phyloP scores from a whole-genome alignment of 495 filamentous ascomycete species.

The Aspergillus sclerotioniger region DNA sequence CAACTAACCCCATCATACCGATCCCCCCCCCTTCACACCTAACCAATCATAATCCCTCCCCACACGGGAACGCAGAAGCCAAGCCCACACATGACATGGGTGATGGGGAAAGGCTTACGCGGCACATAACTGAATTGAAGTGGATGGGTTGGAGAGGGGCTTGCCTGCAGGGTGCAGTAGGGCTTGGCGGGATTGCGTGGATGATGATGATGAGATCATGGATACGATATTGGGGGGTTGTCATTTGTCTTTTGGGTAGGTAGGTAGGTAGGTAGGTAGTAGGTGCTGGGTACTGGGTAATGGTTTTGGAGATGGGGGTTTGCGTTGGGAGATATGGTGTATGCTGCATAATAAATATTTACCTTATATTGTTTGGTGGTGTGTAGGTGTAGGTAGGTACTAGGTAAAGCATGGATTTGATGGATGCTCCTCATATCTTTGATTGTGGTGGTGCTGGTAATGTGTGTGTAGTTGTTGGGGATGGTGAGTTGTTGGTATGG shows the following conservation, averaged over 20 bases:
- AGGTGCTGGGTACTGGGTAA: background rate
- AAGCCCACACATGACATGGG: slow-evolving; percentile 28
- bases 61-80: slow-evolving; percentile 17
- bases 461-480: too few species aligned
- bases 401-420: too few species aligned
- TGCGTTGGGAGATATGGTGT: background rate
- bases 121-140: slow-evolving; percentile 18
- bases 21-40: background rate
- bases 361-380: too few species aligned
- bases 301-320: background rate
- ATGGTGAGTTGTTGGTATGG: too few species aligned
- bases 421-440: too few species aligned
- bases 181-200: background rate
- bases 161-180: slow-evolving; percentile 10
- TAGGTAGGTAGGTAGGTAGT: background rate
- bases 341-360: too few species aligned
- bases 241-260: too few species aligned
- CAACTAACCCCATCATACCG: too few species aligned
- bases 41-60: slow-evolving; percentile 12
- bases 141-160: too few species aligned
- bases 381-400: too few species aligned
- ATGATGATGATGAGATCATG: slow-evolving; percentile 2
- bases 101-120: slow-evolving; percentile 29
- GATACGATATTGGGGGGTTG: background rate
- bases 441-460: too few species aligned